phyloP scores from a whole-genome alignment of 257 asterid species.

The Capsicum rhomboideum region DNA sequence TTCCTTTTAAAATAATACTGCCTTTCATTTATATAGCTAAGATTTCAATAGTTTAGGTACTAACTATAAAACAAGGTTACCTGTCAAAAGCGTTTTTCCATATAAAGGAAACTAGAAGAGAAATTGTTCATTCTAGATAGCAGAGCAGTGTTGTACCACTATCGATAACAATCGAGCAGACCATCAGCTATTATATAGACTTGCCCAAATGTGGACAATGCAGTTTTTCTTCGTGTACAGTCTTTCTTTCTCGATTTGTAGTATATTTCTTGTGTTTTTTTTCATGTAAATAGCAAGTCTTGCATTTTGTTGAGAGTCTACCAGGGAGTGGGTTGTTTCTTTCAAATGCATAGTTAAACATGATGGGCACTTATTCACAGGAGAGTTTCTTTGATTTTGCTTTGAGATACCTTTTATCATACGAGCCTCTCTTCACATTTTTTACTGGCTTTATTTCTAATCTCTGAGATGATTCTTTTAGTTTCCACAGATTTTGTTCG shows the following conservation, averaged over 20 bases:
- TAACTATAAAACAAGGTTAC: no score
- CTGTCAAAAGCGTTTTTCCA: no score
- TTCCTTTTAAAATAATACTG: no score
- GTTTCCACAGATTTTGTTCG: conserved; percentile 35
- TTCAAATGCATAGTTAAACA: conserved; percentile 3
- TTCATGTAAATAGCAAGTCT: conserved; percentile 13
- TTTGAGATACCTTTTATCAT: no score
- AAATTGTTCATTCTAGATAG: no score
- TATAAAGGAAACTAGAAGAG: no score
- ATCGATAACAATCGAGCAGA: no score
- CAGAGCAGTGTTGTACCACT: no score
- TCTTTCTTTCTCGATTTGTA: not conserved
- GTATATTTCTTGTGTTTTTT: conserved; percentile 16
- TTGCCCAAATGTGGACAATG: no score
- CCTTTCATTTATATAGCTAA: no score
- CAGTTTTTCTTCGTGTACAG: not conserved
- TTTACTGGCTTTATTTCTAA: conserved; percentile 12
- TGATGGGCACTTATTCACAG: not conserved
- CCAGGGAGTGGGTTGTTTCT: conserved; percentile 64
- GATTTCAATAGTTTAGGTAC: no score
- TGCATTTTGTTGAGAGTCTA: conserved; percentile 31
- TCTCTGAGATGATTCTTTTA: conserved; percentile 24
- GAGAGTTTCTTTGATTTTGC: not conserved
- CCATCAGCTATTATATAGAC: no score
- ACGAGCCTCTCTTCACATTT: not conserved